Evolutionary conservation across 2,329 filamentous ascomycete species (phyloP), one percentile per base, ranked within the genome.

Genomic region (Pestalotiopsis fici): DNA sequence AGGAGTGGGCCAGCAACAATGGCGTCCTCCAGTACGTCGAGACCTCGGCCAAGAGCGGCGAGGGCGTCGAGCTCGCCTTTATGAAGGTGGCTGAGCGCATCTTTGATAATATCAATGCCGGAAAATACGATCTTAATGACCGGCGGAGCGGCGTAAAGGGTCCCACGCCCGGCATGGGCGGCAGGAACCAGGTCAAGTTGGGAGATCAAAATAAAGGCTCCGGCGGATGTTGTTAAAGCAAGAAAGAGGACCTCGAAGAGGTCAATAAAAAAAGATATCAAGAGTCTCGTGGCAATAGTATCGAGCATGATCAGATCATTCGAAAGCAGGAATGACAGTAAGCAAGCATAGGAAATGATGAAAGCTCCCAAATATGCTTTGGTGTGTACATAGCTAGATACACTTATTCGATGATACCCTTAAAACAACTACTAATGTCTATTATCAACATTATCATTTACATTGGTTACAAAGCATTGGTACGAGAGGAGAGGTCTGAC

Each of bases 51-150:
- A 99, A 98, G 85, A 97, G 91, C 69, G 96, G 96, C 64, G 94
- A 97, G 77, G 94, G 94, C 63, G 96, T 99, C 43, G 96, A 99
- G 79, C 88, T 90, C 72, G 96, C 96, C 2, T 99, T 99, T 76
- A 87, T 97, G 77, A 90, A 96, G 76, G 95, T 98, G 15, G 94
- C 96, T 23, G 94, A 98, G 83, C 87, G 95, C 79, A 98, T 99
- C 83, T 97, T 97, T 78, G 90, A 95, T 78, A 98, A 98, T 76
- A 98, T 99, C 70, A 94, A 98, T 83, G 93, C 93, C 1, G 96
- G 96, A 12, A 93, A 90, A 78, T 98, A 98, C 78, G 95, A 99
- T 81, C 83, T 98, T 72, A 97, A 97, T 77, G 95, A 98, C 79
- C 87, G 95, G 76, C 88, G 95, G 76, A 95, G 92, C 69, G 96